Percentiles rank a stretch among this genome's conserved stretches.
Conservation (phyloP, 2,329 filamentous ascomycete species). For the Xylariaceae sp. region DNA sequence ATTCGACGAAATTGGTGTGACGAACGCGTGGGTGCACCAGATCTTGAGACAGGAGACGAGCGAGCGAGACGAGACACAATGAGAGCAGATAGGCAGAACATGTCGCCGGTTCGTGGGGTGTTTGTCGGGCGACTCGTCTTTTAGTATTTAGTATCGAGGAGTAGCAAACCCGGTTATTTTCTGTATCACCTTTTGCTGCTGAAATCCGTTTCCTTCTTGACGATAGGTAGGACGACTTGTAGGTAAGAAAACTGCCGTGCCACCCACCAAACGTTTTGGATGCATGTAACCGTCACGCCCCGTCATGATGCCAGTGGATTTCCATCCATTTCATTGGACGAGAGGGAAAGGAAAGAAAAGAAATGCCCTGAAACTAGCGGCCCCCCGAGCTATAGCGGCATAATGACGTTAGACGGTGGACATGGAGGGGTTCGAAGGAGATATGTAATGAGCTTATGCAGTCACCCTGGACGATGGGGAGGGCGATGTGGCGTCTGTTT, state of each 20-base stretch:
- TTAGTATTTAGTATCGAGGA: too few species aligned
- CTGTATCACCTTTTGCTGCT: too few species aligned
- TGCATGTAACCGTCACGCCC: not conserved
- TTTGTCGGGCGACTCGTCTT: too few species aligned
- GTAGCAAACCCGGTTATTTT: too few species aligned
- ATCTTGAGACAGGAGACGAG: not conserved
- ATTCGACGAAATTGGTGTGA: slow-evolving; percentile 3
- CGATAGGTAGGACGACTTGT: not conserved
- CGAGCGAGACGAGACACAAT: too few species aligned
- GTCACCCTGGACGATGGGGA: not conserved
- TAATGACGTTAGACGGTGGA: too few species aligned
- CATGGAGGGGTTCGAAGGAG: too few species aligned
- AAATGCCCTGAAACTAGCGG: not conserved
- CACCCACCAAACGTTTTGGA: not conserved
- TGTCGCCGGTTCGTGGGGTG: not conserved
- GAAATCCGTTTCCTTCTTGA: not conserved
- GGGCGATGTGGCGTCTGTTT: not conserved
- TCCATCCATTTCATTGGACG: too few species aligned
- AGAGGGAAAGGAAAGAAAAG: not conserved
- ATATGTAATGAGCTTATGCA: not conserved
- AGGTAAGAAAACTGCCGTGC: not conserved
- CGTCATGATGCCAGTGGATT: not conserved
- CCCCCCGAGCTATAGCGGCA: too few species aligned
- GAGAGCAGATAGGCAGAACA: not conserved
- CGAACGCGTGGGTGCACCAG: not conserved